Base-by-base conservation (phyloP, 768 basidiomycete genomes). In the Collybia mongolica region DNA sequence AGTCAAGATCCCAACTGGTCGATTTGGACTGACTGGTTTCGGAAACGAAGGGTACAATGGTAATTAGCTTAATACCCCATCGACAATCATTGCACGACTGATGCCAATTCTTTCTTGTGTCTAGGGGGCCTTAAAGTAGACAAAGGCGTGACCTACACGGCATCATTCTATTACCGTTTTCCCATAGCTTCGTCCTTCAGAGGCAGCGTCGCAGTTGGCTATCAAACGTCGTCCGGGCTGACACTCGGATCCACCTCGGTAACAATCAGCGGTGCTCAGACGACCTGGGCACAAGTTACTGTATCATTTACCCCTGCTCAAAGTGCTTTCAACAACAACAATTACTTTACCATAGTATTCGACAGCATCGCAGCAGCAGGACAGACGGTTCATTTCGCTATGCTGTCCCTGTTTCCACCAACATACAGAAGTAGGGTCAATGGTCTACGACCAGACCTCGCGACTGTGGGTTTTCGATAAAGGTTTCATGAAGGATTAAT, bases 381-480 rank as follows among this genome's bases (percentile, higher is more conserved):
- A 3, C 65, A 76, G 19, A 76, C 32, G 2, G 32, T 32, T 9
- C 32, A 32, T 32, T 32, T 32, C 11, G 32, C 32, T 14, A 72
- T 86, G 72, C 72, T 86, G 48, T 81, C 80, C 11, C 63, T 87
- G 42, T 85, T 88, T 65, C 85, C 86, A 0, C 84, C 85, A 6
- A 87, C 83, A 2, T 86, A 80, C 69, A 84, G 82, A 54, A 65
- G 70, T 42, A 72, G 82, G 44, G 51, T 62, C 26, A 87, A 87
- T 57, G 86, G 86, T 0, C 72, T 86, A 72, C 71, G 86, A 26
- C 62, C 73, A 24, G 39, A 40, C 15, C 39, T 40, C n/a, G 39
- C n/a, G 39, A 40, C 6, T 18, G 39, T 40, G n/a, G 15, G 6
- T 40, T 20, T 24, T 20, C 15, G 39, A 19, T 20, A 4, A n/a